These are phyloP conservation scores for Trichophyton verrucosum DNA, from an alignment of 2,329 filamentous ascomycete species.

Conservation along the genomic window DNA sequence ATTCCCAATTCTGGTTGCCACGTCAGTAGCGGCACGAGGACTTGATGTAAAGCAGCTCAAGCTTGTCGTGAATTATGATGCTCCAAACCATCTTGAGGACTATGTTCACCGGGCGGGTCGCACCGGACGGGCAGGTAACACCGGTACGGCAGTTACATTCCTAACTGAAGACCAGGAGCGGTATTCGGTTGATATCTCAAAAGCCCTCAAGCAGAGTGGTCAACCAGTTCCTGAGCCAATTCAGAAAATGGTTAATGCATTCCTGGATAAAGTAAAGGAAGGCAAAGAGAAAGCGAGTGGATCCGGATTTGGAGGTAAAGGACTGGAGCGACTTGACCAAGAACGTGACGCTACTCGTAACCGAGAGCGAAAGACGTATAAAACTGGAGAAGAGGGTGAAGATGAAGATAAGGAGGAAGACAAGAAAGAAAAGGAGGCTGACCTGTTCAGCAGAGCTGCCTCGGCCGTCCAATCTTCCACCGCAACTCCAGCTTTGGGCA, in stretches of 20 bases:
- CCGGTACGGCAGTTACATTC: slow-evolving; percentile 87
- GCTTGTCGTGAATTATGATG: slow-evolving; percentile 90
- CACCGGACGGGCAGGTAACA: slow-evolving; percentile 88
- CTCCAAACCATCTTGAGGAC: slow-evolving; percentile 87
- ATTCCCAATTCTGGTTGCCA: slow-evolving; percentile 81
- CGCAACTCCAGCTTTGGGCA: slow-evolving; percentile 27
- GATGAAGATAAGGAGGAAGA: slow-evolving; percentile 57
- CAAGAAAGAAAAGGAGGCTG: slow-evolving; percentile 51
- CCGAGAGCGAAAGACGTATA: slow-evolving; percentile 78
- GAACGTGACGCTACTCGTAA: slow-evolving; percentile 78
- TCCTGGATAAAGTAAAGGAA: slow-evolving; percentile 80
- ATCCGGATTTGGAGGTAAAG: slow-evolving; percentile 88
- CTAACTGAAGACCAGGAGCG: slow-evolving; percentile 84
- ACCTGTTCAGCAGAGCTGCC: slow-evolving; percentile 47
- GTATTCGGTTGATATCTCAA: slow-evolving; percentile 75
- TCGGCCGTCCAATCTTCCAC: slow-evolving; percentile 52
- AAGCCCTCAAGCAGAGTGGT: slow-evolving; percentile 83
- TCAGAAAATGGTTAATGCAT: slow-evolving; percentile 50
- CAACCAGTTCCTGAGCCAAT: slow-evolving; percentile 64
- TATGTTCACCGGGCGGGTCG: slow-evolving; percentile 91
- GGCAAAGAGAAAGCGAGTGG: slow-evolving; percentile 76
- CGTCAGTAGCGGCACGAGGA: slow-evolving; percentile 86
- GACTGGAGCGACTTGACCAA: slow-evolving; percentile 79
- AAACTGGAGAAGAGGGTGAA: slow-evolving; percentile 74
- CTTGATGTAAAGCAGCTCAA: slow-evolving; percentile 94